These are phyloP conservation scores for Globisporangium viniferum DNA, from an alignment of 352 stramenopile species.

Conservation along the genomic window DNA sequence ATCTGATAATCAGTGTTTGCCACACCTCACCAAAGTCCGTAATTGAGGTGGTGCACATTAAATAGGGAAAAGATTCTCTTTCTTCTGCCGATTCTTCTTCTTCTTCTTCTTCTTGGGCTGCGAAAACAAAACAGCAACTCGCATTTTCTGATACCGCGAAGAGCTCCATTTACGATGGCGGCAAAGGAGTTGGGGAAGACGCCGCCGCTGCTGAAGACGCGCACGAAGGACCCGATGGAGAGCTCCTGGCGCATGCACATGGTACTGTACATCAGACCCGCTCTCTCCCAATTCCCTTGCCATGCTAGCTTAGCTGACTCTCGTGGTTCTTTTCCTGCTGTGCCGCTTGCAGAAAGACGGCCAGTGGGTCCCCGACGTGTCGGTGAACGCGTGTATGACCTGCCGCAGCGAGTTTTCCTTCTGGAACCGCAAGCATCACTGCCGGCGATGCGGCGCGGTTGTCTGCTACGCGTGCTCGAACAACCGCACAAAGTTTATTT, in stretches of 20 bases:
- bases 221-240: constrained; percentile 80
- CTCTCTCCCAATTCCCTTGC: too few species aligned
- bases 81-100: not conserved
- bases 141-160: constrained; percentile 10
- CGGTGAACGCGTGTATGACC: constrained; percentile 76
- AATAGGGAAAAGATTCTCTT: constrained; percentile 14
- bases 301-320: too few species aligned
- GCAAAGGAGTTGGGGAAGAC: constrained; percentile 22
- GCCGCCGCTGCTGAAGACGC: constrained; percentile 61
- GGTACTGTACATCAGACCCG: constrained; percentile 6
- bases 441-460: constrained; percentile 78
- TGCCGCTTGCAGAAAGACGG: constrained; percentile 51
- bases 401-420: constrained; percentile 83
- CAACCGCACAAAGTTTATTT: constrained; percentile 81
- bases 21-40: not conserved
- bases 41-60: constrained; percentile 13
- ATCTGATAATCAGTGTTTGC: not conserved
- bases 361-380: constrained; percentile 83
- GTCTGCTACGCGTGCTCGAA: constrained; percentile 79
- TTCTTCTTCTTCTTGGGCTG: not conserved
- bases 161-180: constrained; percentile 10
- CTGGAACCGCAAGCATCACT: constrained; percentile 88
- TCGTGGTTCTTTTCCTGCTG: not conserved
- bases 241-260: constrained; percentile 87
- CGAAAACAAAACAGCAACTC: not conserved